Conservation (phyloP, 768 basidiomycete genomes). For the Collybia mongolica region DNA sequence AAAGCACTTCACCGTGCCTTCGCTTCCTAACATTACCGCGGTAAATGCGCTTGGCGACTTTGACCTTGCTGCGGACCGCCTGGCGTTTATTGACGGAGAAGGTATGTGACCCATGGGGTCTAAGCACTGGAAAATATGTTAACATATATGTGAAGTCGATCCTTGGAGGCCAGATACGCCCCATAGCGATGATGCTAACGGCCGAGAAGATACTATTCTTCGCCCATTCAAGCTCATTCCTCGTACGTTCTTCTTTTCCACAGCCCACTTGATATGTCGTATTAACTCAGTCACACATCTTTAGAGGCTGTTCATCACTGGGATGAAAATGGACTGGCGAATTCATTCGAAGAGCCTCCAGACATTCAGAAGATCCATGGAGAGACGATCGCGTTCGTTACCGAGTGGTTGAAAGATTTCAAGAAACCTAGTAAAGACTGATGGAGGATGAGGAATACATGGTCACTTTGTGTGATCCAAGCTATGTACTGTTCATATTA, state of each 20-base stretch:
- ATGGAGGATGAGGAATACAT: neutral
- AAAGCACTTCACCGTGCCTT: constrained; percentile 68
- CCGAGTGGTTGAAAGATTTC: constrained; percentile 64
- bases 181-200: constrained; percentile 69
- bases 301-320: constrained; percentile 75
- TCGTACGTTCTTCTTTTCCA: constrained; percentile 41
- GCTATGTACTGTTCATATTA: too few relatives aligned
- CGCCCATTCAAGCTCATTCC: constrained; percentile 88
- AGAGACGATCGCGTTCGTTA: constrained; percentile 80
- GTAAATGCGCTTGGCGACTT: constrained; percentile 89
- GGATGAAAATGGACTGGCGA: constrained; percentile 70
- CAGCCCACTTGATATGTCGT: neutral
- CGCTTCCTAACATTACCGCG: constrained; percentile 72
- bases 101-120: constrained; percentile 33
- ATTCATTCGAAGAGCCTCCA: constrained; percentile 63
- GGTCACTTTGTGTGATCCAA: too few relatives aligned
- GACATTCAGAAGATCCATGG: constrained; percentile 80
- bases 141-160: constrained; percentile 51
- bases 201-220: constrained; percentile 67
- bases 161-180: constrained; percentile 90
- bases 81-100: constrained; percentile 90
- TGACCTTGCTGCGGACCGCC: constrained; percentile 70
- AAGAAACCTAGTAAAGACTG: constrained; percentile 23
- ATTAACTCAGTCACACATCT: neutral
- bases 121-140: neutral